These are phyloP conservation scores for Periconia macrospinosa DNA, from an alignment of 2,329 filamentous ascomycete species.

Conservation along the genomic window DNA sequence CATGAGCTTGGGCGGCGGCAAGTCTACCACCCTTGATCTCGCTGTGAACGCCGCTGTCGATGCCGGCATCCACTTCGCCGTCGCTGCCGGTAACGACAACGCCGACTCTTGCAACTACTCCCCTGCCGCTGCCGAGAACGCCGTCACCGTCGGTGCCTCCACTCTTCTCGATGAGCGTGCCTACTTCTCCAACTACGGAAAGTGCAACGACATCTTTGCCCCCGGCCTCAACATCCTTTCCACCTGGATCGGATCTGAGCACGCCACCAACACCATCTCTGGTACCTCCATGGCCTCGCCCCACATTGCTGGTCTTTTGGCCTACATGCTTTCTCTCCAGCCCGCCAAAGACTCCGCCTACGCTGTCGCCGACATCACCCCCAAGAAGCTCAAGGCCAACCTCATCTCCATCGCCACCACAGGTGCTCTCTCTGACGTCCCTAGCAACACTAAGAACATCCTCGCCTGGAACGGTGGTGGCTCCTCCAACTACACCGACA, in stretches of 20 bases:
- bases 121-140: conserved; percentile 86
- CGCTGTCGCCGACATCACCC: conserved; percentile 84
- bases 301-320: conserved; percentile 92
- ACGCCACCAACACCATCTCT: conserved; percentile 97
- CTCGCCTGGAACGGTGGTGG: conserved; percentile 99
- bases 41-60: conserved; percentile 93
- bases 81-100: conserved; percentile 98
- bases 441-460: conserved; percentile 84
- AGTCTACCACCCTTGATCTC: conserved; percentile 86
- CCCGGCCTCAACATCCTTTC: conserved; percentile 96
- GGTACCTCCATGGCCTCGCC: conserved; percentile 99
- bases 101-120: conserved; percentile 99
- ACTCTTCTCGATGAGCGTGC: conserved; percentile 93
- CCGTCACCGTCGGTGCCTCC: conserved; percentile 93
- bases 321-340: conserved; percentile 97
- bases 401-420: conserved; percentile 81
- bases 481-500: conserved; percentile 84
- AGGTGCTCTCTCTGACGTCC: conserved; percentile 78
- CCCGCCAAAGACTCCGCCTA: conserved; percentile 88
- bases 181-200: conserved; percentile 99
- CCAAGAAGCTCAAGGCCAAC: conserved; percentile 89
- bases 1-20: conserved; percentile 98
- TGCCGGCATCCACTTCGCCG: conserved; percentile 93
- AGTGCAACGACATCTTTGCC: conserved; percentile 99
- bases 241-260: conserved; percentile 96